These are phyloP conservation scores for Phaeomoniella chlamydospora DNA, from an alignment of 2,329 filamentous ascomycete genomes.

Conservation along the genomic window DNA sequence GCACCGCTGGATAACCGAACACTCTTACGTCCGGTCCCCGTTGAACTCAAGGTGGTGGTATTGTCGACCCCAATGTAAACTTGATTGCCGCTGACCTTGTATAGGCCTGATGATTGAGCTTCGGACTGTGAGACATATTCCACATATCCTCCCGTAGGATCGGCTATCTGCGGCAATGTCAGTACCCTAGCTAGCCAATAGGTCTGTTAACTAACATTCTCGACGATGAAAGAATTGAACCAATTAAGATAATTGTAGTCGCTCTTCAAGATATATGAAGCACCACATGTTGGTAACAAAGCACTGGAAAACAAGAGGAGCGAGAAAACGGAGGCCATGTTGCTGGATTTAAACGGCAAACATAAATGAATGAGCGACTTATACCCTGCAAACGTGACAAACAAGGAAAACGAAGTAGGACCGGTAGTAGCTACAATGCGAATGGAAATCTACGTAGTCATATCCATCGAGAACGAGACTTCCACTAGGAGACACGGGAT, in stretches of 20 bases:
- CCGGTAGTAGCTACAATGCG: too few species aligned
- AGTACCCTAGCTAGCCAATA: conserved; percentile 13
- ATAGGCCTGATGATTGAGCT: conserved; percentile 45
- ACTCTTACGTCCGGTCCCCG: conserved; percentile 48
- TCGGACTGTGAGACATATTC: conserved; percentile 46
- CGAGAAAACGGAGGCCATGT: neutral
- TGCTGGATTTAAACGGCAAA: too few species aligned
- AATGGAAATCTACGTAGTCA: too few species aligned
- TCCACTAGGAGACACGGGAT: too few species aligned
- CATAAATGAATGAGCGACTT: too few species aligned
- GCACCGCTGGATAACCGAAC: conserved; percentile 57
- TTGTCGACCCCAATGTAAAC: conserved; percentile 60
- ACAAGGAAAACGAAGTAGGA: too few species aligned
- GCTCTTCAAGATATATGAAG: conserved; percentile 30
- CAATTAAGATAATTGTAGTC: conserved; percentile 33
- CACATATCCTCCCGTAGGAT: conserved; percentile 66
- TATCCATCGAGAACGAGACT: too few species aligned
- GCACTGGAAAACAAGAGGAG: neutral
- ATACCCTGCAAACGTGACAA: too few species aligned
- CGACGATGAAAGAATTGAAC: conserved; percentile 36
- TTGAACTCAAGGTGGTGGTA: conserved; percentile 32
- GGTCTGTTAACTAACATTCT: conserved; percentile 14
- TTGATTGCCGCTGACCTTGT: conserved; percentile 37
- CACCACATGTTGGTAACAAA: conserved; percentile 9
- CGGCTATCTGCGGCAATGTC: conserved; percentile 22